Percentiles rank a stretch among this genome's conserved stretches.
Conservation (phyloP, 2,329 filamentous ascomycete genomes). For the Xylaria multiplex region DNA sequence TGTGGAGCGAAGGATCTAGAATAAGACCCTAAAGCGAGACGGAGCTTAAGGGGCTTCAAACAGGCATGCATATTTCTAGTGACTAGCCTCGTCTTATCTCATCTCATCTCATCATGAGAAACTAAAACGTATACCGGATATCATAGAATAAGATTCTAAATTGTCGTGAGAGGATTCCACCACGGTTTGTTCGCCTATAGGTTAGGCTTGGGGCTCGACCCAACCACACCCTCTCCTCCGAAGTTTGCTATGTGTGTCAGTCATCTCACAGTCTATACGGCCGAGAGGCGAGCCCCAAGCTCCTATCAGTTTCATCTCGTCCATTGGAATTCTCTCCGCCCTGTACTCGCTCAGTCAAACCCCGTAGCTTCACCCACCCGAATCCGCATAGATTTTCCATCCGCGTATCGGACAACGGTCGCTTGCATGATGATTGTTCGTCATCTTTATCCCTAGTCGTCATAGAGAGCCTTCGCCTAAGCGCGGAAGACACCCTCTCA, state of each 20-base stretch:
- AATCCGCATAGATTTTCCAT: background rate
- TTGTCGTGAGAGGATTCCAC: background rate
- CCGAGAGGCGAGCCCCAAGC: background rate
- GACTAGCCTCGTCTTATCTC: background rate
- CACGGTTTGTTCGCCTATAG: background rate
- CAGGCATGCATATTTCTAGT: background rate
- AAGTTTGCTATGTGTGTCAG: constrained; percentile 4
- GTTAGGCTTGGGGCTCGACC: background rate
- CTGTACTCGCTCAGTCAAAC: background rate
- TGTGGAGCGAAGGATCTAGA: too few species aligned
- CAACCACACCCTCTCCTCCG: too few species aligned
- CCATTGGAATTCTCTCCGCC: background rate
- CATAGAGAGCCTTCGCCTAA: background rate
- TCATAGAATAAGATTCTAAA: too few species aligned
- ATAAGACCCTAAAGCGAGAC: too few species aligned
- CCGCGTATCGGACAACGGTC: background rate
- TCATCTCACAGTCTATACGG: constrained; percentile 8
- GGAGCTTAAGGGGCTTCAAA: background rate
- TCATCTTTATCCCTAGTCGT: too few species aligned
- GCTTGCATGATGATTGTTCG: background rate
- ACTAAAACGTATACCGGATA: too few species aligned
- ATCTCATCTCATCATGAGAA: background rate
- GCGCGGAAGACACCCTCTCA: background rate
- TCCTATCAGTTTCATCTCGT: background rate
- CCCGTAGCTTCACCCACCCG: background rate